Conservation (phyloP, 257 asterid genomes). For the Gentiana macrophylla region DNA sequence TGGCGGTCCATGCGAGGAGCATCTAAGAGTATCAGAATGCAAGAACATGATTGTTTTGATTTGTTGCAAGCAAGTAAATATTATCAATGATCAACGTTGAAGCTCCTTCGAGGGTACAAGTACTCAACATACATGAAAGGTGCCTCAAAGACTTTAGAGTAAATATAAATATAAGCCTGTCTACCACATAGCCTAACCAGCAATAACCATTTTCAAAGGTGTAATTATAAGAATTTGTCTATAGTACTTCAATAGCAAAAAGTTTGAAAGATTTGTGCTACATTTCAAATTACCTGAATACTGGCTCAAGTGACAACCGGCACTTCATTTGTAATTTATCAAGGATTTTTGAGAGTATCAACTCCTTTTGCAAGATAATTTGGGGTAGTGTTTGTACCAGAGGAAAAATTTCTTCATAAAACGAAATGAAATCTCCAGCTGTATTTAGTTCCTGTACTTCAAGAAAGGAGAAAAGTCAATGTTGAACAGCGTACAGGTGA, state of each 20-base stretch:
- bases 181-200: no score
- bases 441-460: conserved; percentile 78
- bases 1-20: no score
- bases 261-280: background rate
- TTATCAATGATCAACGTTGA: no score
- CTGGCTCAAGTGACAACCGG: conserved; percentile 74
- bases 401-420: conserved; percentile 76
- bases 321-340: conserved; percentile 52
- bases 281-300: conserved; percentile 45
- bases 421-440: conserved; percentile 78
- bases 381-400: conserved; percentile 85
- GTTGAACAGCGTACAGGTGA: background rate
- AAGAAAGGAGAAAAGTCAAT: conserved; percentile 2
- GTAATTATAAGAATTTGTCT: no score
- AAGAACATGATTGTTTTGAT: no score
- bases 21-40: no score
- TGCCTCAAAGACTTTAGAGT: no score
- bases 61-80: no score
- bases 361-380: conserved; percentile 72
- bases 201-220: no score
- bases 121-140: no score
- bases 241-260: background rate
- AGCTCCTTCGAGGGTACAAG: no score
- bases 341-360: conserved; percentile 49
- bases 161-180: no score